A percentile compares a stretch with the other conserved stretches of the same genome.
Evolutionary conservation across 192 early-diverging fungal species (phyloP).

Genomic region (Spizellomyces sp.): DNA sequence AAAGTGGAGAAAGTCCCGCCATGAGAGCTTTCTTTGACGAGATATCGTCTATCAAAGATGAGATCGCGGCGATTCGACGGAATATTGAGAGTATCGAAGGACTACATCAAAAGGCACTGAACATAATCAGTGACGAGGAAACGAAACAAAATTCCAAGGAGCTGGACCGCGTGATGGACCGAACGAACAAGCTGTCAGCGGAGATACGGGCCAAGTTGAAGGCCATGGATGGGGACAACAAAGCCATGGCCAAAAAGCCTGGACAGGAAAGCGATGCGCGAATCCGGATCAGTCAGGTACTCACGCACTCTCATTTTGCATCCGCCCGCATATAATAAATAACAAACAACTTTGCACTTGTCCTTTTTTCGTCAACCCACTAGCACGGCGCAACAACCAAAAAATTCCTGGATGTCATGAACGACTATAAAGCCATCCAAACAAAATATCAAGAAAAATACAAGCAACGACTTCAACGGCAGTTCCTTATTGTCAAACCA

Average conservation of each 20-base stretch:
- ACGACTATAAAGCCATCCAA: slow-evolving; percentile 78
- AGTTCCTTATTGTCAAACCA: slow-evolving; percentile 85
- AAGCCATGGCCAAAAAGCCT: slow-evolving; percentile 42
- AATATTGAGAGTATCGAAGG: slow-evolving; percentile 46
- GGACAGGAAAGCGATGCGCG: slow-evolving; percentile 38
- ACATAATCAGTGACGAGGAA: slow-evolving; percentile 54
- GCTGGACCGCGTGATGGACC: slow-evolving; percentile 55
- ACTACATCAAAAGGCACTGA: slow-evolving; percentile 53
- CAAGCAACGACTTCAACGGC: slow-evolving; percentile 78
- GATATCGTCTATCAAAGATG: slow-evolving; percentile 45
- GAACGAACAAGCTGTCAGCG: slow-evolving; percentile 44
- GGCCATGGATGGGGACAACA: slow-evolving; percentile 55
- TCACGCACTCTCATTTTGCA: background rate
- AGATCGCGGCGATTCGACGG: slow-evolving; percentile 43
- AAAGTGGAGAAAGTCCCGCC: slow-evolving; percentile 27
- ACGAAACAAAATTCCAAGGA: slow-evolving; percentile 44
- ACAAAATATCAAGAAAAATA: slow-evolving; percentile 82
- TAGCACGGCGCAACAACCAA: slow-evolving; percentile 27
- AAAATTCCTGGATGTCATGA: slow-evolving; percentile 63
- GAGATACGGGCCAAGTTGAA: slow-evolving; percentile 51
- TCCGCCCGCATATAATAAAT: slow-evolving; percentile 9
- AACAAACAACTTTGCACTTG: background rate
- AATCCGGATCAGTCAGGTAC: slow-evolving; percentile 48
- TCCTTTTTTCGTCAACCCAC: background rate
- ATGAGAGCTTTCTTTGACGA: slow-evolving; percentile 56